Conservation (phyloP, 768 basidiomycete species). For the Serendipita indica region DNA sequence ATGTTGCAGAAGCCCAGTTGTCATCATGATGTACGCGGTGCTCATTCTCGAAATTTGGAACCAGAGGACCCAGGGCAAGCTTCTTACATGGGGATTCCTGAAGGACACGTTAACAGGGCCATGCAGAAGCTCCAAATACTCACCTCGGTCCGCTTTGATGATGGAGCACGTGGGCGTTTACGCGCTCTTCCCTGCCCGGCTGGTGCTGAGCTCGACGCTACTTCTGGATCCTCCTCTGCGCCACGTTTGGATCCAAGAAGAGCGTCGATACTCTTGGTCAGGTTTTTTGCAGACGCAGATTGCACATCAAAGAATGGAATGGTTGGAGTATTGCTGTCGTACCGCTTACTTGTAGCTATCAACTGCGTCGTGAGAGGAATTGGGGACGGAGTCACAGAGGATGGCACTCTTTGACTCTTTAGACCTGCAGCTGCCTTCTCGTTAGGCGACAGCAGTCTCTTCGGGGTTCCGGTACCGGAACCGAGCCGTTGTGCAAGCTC, state of each 20-base stretch:
- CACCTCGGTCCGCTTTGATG: neutral
- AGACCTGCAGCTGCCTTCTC: neutral
- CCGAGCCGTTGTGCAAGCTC: neutral
- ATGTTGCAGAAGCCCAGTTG: no score
- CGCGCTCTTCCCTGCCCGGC: neutral
- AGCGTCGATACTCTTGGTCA: neutral
- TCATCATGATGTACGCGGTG: no score
- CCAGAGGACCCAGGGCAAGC: neutral
- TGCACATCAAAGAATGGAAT: neutral
- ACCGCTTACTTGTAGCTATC: neutral
- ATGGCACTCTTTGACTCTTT: neutral
- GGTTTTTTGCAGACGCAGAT: neutral
- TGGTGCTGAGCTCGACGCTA: neutral
- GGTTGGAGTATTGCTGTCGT: neutral
- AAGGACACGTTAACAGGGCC: no score
- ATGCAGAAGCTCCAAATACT: neutral
- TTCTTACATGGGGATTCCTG: no score
- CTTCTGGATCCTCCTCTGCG: neutral
- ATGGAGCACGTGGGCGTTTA: neutral
- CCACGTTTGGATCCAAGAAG: neutral
- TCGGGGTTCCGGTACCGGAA: neutral
- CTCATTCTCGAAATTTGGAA: neutral
- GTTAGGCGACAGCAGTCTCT: neutral
- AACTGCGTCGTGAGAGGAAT: neutral
- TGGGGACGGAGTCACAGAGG: neutral